These are phyloP conservation scores for Irineochytrium annulatum DNA, from an alignment of 192 early-diverging fungal genomes.

Conservation along the genomic window DNA sequence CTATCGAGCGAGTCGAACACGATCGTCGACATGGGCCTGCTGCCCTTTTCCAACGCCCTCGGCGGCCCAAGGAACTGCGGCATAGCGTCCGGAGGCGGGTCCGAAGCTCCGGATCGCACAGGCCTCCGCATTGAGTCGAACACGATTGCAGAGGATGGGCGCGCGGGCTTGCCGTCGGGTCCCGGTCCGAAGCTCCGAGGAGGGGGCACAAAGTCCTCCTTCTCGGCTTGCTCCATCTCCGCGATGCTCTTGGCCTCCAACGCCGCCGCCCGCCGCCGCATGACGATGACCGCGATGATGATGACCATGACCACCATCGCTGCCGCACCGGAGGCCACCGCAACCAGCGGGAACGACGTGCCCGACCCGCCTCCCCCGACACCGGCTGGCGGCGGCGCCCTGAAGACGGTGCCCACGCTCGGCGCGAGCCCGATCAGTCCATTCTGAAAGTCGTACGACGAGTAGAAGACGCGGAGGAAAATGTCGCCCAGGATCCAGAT, in stretches of 20 bases:
- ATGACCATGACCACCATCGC: not conserved
- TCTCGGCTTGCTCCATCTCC: not conserved
- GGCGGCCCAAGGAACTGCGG: too few species aligned
- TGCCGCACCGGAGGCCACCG: not conserved
- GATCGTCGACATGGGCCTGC: not conserved
- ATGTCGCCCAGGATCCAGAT: constrained; percentile 63
- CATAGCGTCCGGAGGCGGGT: too few species aligned
- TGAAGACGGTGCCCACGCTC: too few species aligned
- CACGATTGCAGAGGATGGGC: not conserved
- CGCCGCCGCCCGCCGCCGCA: not conserved
- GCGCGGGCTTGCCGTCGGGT: too few species aligned
- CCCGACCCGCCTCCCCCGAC: too few species aligned
- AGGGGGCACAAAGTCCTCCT: not conserved
- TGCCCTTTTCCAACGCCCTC: not conserved
- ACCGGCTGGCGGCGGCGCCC: too few species aligned
- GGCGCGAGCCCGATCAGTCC: constrained; percentile 63
- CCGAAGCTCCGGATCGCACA: too few species aligned
- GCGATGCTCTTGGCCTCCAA: not conserved
- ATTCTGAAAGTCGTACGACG: constrained; percentile 52
- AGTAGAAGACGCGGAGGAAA: constrained; percentile 51
- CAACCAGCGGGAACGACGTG: too few species aligned
- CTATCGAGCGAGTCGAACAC: not conserved
- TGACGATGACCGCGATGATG: not conserved
- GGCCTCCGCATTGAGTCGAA: not conserved
- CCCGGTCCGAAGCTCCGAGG: not conserved